Base-by-base conservation (phyloP, 495 filamentous ascomycete genomes). In the Cladorrhinum samala region DNA sequence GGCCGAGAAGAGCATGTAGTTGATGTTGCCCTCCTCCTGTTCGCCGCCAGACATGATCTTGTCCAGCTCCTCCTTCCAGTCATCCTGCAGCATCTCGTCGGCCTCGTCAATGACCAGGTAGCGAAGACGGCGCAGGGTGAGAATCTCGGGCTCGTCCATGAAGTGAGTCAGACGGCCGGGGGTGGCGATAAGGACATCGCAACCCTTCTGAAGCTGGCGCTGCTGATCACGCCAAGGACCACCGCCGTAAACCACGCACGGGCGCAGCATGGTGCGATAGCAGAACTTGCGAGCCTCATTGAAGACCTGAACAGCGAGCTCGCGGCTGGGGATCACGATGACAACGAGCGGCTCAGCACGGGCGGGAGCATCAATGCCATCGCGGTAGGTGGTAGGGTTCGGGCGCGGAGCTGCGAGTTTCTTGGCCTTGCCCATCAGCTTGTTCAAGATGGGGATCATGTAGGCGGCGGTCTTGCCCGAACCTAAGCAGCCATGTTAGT, bases 401-500 rank as follows among this genome's bases (percentile, higher is more conserved):
- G 91, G 91, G 23, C 90, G 87, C 43, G 83, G 76, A 14, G 86
- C 90, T 1, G 83, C 82, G 2, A 94, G 72, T 68, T 88, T 88
- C 68, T 86, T 90, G 0, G 85, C 88, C 70, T 96, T 97, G 20
- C 93, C 93, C 89, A 96, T 94, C 23, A 96, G 68, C 68, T 88
- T 82, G 33, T 90, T 95, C 38, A 96, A 58, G 41, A 93, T 88
- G 0, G 93, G 93, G 52, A 96, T 84, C 2, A 98, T 67, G 61
- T 91, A 98, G 0, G 93, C 91, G 0, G 85, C 93, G 1, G 93
- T 98, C 73, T 98, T 98, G 50, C 93, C 93, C 37, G 91, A 96
- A 19, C 93, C 92, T 97, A 50, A 17, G n/a, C 14, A 24, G 3
- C 13, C 11, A 40, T 46, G 50, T 53, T 24, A 30, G 21, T 11